phyloP scores from a whole-genome alignment of 306 rosid species.

The Cicer bijugum region DNA sequence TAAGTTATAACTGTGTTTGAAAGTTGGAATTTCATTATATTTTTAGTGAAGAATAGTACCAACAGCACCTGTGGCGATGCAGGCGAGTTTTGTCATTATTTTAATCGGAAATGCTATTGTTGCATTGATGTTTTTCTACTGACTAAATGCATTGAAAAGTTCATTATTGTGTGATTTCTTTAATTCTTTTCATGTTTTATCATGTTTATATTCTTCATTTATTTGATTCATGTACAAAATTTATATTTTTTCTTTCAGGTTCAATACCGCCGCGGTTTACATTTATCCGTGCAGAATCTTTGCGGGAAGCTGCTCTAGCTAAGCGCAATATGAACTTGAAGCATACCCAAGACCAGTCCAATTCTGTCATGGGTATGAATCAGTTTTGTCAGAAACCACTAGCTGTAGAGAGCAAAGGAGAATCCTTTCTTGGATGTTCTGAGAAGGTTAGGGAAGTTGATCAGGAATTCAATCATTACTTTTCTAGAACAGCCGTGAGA shows the following conservation, averaged over 20 bases:
- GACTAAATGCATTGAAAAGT: constrained; percentile 10
- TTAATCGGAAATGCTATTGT: constrained; percentile 14
- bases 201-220: background rate
- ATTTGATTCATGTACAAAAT: constrained; percentile 14
- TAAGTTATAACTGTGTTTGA: background rate
- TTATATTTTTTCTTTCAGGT: constrained; percentile 52
- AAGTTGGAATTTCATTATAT: background rate
- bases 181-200: background rate
- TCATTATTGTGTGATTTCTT: background rate
- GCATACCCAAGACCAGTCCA: constrained; percentile 39
- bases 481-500: constrained; percentile 67
- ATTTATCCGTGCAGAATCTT: constrained; percentile 54
- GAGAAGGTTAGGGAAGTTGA: constrained; percentile 47
- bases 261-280: constrained; percentile 54
- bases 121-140: constrained; percentile 8
- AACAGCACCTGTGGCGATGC: background rate
- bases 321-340: constrained; percentile 47
- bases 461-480: constrained; percentile 47
- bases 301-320: constrained; percentile 69
- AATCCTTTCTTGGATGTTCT: constrained; percentile 37
- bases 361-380: constrained; percentile 40
- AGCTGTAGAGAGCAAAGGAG: constrained; percentile 39
- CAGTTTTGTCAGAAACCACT: constrained; percentile 43
- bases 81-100: background rate
- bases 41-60: background rate